Evolutionary conservation across 1,284 basidiomycete species (phyloP).

Genomic region (Macrocystidia cucumis): DNA sequence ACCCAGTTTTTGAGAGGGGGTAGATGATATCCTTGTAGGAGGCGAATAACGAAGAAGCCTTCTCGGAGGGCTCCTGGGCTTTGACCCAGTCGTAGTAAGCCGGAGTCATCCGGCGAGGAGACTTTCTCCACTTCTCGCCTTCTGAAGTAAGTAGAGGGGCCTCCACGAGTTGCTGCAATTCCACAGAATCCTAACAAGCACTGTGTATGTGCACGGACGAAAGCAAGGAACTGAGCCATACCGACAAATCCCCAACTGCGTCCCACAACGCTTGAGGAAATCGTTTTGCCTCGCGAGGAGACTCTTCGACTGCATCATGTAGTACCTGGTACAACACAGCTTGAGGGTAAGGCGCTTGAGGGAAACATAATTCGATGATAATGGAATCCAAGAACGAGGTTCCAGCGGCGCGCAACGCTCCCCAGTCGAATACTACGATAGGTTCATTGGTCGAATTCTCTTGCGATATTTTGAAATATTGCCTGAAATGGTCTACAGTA

Average conservation of each 20-base stretch:
- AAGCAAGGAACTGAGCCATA: constrained; percentile 24
- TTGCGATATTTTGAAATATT: constrained; percentile 48
- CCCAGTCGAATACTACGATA: constrained; percentile 56
- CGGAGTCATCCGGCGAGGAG: constrained; percentile 41
- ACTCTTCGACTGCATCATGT: constrained; percentile 60
- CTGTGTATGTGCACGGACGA: constrained; percentile 1
- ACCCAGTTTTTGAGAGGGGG: constrained; percentile 50
- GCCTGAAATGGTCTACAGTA: constrained; percentile 51
- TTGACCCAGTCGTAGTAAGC: constrained; percentile 57
- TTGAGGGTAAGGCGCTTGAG: constrained; percentile 54
- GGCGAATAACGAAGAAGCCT: constrained; percentile 40
- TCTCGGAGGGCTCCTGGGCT: constrained; percentile 51
- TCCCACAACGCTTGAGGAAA: constrained; percentile 75
- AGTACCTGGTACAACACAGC: constrained; percentile 56
- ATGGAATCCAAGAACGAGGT: constrained; percentile 75
- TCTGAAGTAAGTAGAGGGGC: constrained; percentile 45
- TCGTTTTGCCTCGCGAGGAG: constrained; percentile 58
- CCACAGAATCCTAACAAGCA: constrained; percentile 41
- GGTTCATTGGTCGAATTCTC: constrained; percentile 26
- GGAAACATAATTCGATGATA: constrained; percentile 71
- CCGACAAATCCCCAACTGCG: constrained; percentile 69
- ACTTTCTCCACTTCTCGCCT: constrained; percentile 39
- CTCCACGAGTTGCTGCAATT: constrained; percentile 57
- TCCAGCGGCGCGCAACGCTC: constrained; percentile 47
- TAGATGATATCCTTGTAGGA: constrained; percentile 49